Evolutionary conservation across 768 basidiomycete species (phyloP), one percentile per base, ranked within the genome.

Genomic region (Leccinum ochraceum): DNA sequence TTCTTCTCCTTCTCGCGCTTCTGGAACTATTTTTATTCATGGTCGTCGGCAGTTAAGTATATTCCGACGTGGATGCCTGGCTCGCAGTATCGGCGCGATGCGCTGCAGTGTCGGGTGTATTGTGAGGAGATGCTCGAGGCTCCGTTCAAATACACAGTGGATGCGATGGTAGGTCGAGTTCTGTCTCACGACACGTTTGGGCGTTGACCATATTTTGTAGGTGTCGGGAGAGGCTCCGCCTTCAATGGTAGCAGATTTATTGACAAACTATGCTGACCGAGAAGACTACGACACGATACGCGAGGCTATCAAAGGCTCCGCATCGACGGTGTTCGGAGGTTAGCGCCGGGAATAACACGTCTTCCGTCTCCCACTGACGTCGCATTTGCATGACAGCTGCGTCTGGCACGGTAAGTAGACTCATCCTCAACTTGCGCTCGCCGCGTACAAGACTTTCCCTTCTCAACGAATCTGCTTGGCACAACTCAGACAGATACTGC

Each of bases 91-190:
- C 48, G 53, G 50, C 58, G 58, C n/a, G 58, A 59, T 10, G 58
- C 30, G 2, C 22, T 61, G 17, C 56, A 57, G 42, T 61, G 54
- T 17, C 42, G 60, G 70, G 60, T 30, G 65, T 67, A 39, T 62
- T 54, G 60, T 14, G 65, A 71, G 14, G 67, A 66, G 10, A 72
- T 71, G 49, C 34, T 46, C 11, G 32, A 50, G n/a, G 39, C 44
- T n/a, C 34, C 57, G 26, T 54, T 42, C 20, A 28, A 54, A 14
- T 8, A 37, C 34, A 22, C 52, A 2, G 32, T 24, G 37, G 37
- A 57, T 2, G 54, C 57, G 16, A 42, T 54, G 39, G 48, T 53
- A 5, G 17, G 37, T 11, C 36, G n/a, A 4, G 4, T 22, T 49
- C 16, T 34, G 26, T 59, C 11, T 26, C 13, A 20, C 32, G 26